A percentile compares a stretch with the other conserved stretches of the same genome.
Conservation (phyloP, 129 eudicot genomes). For the sunflower (Helianthus annuus) region HanXRQr2.0-SUNRISE NC_035435.2:176093692-176094191, state of each 20-base stretch:
- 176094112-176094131: conserved; percentile 74
- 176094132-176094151: conserved; percentile 81
- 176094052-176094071: conserved; percentile 48
- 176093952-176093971: conserved; percentile 99
- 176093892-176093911: conserved; percentile 99
- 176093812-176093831: not conserved
- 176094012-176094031: conserved; percentile 5
- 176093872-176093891: conserved; percentile 99
- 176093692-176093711: conserved; percentile 95
- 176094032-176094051: not conserved
- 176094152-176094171: conserved; percentile 81
- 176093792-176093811: not conserved
- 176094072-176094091: conserved; percentile 99
- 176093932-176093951: conserved; percentile 98
- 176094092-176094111: conserved; percentile 90
- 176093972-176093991: conserved; percentile 97
- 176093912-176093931: conserved; percentile 97
- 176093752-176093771: conserved; percentile 94
- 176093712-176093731: conserved; percentile 97
- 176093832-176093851: not conserved
- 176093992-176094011: conserved; percentile 49
- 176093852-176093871: conserved; percentile 78
- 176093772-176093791: conserved; percentile 88
- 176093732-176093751: conserved; percentile 96
- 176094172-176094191: conserved; percentile 84